Conservation (phyloP, 2,329 filamentous ascomycete species). For the Kalmusia sp. region DNA sequence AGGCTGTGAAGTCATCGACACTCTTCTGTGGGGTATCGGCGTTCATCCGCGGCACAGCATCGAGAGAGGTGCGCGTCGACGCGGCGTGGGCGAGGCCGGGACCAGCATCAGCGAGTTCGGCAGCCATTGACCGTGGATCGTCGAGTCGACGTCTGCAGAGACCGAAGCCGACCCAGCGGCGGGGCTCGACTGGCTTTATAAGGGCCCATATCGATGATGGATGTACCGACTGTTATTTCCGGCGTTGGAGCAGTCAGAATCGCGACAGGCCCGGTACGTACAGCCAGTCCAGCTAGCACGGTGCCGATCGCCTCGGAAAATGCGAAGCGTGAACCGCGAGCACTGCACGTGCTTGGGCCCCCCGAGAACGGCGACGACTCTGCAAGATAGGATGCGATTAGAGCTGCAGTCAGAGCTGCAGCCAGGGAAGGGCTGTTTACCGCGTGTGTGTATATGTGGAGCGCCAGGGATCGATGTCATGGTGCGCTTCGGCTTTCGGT, state of each 20-base stretch:
- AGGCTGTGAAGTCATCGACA: conserved; percentile 11
- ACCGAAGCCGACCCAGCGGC: background rate
- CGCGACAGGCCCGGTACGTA: background rate
- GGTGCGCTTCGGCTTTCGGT: background rate
- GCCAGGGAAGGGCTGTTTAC: background rate
- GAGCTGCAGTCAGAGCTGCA: too few species aligned
- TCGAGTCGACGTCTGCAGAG: background rate
- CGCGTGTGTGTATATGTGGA: background rate
- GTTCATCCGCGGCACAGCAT: background rate
- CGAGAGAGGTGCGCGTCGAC: conserved; percentile 7
- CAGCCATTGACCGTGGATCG: conserved; percentile 5
- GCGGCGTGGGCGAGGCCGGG: conserved; percentile 3
- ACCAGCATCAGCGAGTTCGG: conserved; percentile 1
- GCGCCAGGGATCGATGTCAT: background rate
- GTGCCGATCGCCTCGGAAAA: background rate
- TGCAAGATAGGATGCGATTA: too few species aligned
- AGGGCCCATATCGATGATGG: conserved; percentile 1
- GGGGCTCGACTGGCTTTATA: background rate
- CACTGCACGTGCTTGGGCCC: background rate
- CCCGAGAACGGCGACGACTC: background rate
- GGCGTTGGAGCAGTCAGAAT: background rate
- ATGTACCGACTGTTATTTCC: background rate
- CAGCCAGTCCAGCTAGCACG: background rate
- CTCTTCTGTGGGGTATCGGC: conserved; percentile 11
- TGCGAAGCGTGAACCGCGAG: background rate